A percentile compares a stretch with the other conserved stretches of the same genome.
phyloP scores from a whole-genome alignment of 192 early-diverging fungal species.

The Mortierella hygrophila region DNA sequence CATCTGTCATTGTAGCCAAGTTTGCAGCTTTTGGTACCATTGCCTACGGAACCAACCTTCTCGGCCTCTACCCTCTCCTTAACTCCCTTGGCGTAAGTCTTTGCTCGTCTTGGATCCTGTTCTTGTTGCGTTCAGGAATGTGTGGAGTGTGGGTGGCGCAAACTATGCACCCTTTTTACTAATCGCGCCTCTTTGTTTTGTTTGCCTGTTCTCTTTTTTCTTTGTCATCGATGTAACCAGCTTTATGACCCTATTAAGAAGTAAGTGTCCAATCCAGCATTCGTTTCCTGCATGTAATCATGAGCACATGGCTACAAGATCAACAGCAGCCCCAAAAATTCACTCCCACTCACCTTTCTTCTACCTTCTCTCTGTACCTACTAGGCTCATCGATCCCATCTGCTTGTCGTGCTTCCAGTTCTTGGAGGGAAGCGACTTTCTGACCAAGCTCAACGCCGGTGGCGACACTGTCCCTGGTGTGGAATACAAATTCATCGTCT shows the following conservation, averaged over 20 bases:
- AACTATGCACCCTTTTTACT: neutral
- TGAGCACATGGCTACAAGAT: neutral
- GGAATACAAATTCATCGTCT: constrained; percentile 40
- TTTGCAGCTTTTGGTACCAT: constrained; percentile 45
- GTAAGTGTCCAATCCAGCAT: neutral
- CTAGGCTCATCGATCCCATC: constrained; percentile 34
- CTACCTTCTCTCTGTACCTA: too few relatives aligned
- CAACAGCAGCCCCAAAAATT: neutral
- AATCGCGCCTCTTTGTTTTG: neutral
- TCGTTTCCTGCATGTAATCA: neutral
- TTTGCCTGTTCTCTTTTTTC: neutral
- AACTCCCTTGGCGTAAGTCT: constrained; percentile 9
- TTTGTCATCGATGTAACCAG: neutral
- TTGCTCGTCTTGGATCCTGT: neutral
- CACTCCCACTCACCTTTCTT: neutral
- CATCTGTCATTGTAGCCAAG: constrained; percentile 21
- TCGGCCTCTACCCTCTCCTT: constrained; percentile 21
- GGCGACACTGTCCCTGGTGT: constrained; percentile 54
- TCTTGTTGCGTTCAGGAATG: neutral
- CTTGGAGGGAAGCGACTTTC: constrained; percentile 22
- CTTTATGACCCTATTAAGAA: constrained; percentile 31
- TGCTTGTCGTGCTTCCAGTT: constrained; percentile 50
- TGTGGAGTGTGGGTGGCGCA: neutral
- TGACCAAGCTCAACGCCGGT: constrained; percentile 33
- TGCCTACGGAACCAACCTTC: constrained; percentile 36